Evolutionary conservation across 257 asterid species (phyloP).

Genomic region (Plantago ovata): DNA sequence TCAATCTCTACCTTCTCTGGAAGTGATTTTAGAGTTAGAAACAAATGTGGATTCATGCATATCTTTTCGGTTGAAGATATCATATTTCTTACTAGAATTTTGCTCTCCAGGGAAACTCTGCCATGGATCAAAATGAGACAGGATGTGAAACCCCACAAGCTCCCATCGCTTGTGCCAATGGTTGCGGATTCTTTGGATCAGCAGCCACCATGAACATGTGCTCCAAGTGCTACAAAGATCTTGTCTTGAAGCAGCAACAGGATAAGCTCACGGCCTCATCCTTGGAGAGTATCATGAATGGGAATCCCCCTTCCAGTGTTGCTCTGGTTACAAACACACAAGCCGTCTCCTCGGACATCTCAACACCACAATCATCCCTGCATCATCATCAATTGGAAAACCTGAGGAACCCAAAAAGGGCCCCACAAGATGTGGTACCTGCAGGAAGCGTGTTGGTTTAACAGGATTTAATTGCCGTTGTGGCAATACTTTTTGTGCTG

Average conservation of each 20-base stretch:
- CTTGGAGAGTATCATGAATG: conserved; percentile 53
- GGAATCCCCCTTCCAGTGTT: conserved; percentile 32
- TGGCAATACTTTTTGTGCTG: conserved; percentile 43
- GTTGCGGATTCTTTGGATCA: conserved; percentile 67
- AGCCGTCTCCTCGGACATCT: conserved; percentile 15
- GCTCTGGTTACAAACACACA: conserved; percentile 17
- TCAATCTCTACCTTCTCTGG: too few relatives aligned
- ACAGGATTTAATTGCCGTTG: conserved; percentile 63
- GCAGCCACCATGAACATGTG: conserved; percentile 75
- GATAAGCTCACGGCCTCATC: conserved; percentile 58
- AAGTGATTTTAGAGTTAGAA: too few relatives aligned
- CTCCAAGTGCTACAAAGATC: conserved; percentile 68
- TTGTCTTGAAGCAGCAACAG: conserved; percentile 54
- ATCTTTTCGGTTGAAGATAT: too few relatives aligned
- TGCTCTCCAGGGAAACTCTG: not conserved
- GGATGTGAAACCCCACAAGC: conserved; percentile 75
- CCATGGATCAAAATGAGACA: conserved; percentile 58
- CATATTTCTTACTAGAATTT: too few relatives aligned
- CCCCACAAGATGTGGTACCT: conserved; percentile 48
- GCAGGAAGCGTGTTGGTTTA: conserved; percentile 60
- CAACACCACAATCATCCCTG: conserved; percentile 26
- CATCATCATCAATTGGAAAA: conserved; percentile 19
- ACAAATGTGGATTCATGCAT: too few relatives aligned
- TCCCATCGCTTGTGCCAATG: conserved; percentile 50
- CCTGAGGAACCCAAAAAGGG: conserved; percentile 36